phyloP scores from a whole-genome alignment of 331 rosid genomes.

The Malus hybrid region DNA sequence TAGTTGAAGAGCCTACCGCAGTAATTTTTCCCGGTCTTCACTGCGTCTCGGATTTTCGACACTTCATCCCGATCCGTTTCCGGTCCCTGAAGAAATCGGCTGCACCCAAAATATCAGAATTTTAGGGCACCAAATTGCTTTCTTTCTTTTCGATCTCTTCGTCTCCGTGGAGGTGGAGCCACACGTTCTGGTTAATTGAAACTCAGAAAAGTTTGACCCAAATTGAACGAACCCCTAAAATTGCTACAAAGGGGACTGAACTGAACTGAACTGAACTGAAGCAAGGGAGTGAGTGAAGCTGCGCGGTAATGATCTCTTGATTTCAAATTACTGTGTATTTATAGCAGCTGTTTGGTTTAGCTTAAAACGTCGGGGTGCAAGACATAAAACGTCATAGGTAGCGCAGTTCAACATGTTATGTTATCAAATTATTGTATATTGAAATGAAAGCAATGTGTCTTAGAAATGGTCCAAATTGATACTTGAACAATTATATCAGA shows the following conservation, averaged over 20 bases:
- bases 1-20: slow-evolving; percentile 89
- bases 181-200: not conserved
- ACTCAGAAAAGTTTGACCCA: not conserved
- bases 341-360: not conserved
- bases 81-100: slow-evolving; percentile 97
- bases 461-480: too few relatives aligned
- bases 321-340: not conserved
- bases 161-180: not conserved
- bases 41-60: slow-evolving; percentile 72
- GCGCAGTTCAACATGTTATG: not conserved
- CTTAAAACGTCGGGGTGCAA: not conserved
- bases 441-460: too few relatives aligned
- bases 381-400: not conserved
- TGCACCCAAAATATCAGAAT: slow-evolving; percentile 30
- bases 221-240: not conserved
- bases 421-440: not conserved
- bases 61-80: slow-evolving; percentile 92
- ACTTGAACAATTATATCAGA: not conserved
- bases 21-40: slow-evolving; percentile 60
- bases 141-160: not conserved
- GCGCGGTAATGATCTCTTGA: too few relatives aligned
- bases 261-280: not conserved
- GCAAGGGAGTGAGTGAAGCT: too few relatives aligned
- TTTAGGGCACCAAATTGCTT: not conserved
- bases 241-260: not conserved